These are phyloP conservation scores for Ogataea wickerhamii DNA, from an alignment of 805 yeast genomes.

Conservation along the genomic window DNA sequence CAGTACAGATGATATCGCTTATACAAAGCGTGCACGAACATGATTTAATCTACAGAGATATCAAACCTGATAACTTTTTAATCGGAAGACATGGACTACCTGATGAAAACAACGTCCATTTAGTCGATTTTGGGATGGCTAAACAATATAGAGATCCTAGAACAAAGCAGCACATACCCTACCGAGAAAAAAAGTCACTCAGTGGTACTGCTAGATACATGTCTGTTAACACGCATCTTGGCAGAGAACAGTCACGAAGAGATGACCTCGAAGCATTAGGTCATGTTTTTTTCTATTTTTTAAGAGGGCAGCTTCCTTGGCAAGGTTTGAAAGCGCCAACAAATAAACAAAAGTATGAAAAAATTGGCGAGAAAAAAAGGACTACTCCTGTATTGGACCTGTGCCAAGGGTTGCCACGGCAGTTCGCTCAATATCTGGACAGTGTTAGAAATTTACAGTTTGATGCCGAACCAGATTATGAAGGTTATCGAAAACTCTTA, in stretches of 20 bases:
- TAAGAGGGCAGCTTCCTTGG: conserved; percentile 96
- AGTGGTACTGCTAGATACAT: conserved; percentile 99
- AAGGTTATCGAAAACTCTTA: conserved; percentile 73
- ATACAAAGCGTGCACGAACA: conserved; percentile 86
- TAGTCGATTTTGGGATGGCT: conserved; percentile 99
- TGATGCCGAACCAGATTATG: conserved; percentile 94
- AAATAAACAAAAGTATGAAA: conserved; percentile 95
- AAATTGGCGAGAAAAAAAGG: conserved; percentile 94
- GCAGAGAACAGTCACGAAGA: conserved; percentile 94
- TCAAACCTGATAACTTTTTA: conserved; percentile 94
- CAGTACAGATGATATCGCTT: conserved; percentile 88
- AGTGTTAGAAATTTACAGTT: conserved; percentile 85
- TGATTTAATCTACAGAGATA: conserved; percentile 91
- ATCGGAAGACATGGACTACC: conserved; percentile 86
- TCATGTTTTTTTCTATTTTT: conserved; percentile 91
- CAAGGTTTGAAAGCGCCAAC: conserved; percentile 98
- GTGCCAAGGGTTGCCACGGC: conserved; percentile 86
- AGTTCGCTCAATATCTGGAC: conserved; percentile 87
- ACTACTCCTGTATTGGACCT: conserved; percentile 81
- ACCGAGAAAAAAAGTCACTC: conserved; percentile 90
- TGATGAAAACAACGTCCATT: conserved; percentile 79
- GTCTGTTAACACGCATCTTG: conserved; percentile 96
- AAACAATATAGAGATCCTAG: conserved; percentile 96
- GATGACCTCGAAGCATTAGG: conserved; percentile 97
- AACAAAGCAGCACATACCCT: conserved; percentile 93